phyloP scores from a whole-genome alignment of 2,329 filamentous ascomycete genomes.

The Epichloe glyceriae region DNA sequence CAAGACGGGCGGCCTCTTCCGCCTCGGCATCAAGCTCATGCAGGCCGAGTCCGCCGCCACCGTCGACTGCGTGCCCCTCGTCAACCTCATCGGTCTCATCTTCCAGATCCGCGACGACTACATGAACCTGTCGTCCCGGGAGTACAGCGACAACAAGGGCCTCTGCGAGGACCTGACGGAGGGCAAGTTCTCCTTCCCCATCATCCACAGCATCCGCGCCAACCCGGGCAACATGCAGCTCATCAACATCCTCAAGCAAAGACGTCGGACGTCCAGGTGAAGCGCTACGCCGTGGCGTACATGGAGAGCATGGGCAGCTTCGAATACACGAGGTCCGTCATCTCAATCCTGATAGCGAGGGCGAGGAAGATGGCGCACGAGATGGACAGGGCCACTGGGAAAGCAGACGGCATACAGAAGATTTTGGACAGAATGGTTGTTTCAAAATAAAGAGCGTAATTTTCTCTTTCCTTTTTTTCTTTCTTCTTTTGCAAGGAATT shows the following conservation, averaged over 20 bases:
- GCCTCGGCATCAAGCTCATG: constrained; percentile 78
- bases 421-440: constrained; percentile 56
- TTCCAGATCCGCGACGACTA: constrained; percentile 94
- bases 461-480: not conserved
- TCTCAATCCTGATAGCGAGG: constrained; percentile 49
- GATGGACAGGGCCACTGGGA: constrained; percentile 48
- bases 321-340: constrained; percentile 62
- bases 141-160: constrained; percentile 81
- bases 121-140: constrained; percentile 63
- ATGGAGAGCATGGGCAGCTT: constrained; percentile 89
- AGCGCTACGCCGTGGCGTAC: constrained; percentile 78
- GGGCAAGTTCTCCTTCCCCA: constrained; percentile 91
- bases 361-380: constrained; percentile 50
- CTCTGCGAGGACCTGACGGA: constrained; percentile 92
- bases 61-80: constrained; percentile 68
- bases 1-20: constrained; percentile 80
- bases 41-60: constrained; percentile 51
- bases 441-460: not conserved
- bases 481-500: not conserved
- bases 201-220: constrained; percentile 82
- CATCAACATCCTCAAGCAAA: constrained; percentile 85
- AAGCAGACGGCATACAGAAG: constrained; percentile 43
- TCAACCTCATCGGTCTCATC: constrained; percentile 72
- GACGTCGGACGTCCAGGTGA: constrained; percentile 74
- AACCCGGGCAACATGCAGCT: constrained; percentile 65